These are phyloP conservation scores for Aspergillus hiratsukae DNA, from an alignment of 2,329 filamentous ascomycete species.

Conservation along the genomic window DNA sequence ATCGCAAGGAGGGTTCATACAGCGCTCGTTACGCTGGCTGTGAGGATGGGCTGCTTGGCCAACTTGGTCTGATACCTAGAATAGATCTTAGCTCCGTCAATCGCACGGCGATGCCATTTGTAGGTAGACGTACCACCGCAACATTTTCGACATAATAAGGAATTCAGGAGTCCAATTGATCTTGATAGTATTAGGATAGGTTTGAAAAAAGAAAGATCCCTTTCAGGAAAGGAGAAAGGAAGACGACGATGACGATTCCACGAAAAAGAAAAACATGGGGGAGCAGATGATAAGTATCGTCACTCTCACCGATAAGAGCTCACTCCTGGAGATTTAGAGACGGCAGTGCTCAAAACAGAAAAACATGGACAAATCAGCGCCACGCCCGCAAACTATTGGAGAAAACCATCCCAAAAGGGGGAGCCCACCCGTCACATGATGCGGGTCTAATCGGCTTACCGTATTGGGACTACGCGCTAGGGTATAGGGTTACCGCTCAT, in stretches of 20 bases:
- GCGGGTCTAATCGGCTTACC: constrained; percentile 8
- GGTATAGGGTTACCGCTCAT: constrained; percentile 25
- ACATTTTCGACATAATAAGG: constrained; percentile 21
- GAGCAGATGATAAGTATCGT: not conserved
- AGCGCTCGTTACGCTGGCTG: constrained; percentile 83
- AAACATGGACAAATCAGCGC: constrained; percentile 12
- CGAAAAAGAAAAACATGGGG: not conserved
- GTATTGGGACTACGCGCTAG: constrained; percentile 17
- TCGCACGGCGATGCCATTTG: not conserved
- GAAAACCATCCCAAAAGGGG: constrained; percentile 10
- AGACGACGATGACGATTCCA: not conserved
- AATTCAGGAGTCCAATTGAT: not conserved
- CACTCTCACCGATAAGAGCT: constrained; percentile 15
- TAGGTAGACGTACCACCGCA: constrained; percentile 30
- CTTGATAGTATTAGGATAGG: not conserved
- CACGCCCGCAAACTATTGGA: constrained; percentile 13
- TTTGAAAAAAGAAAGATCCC: not conserved
- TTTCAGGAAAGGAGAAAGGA: not conserved
- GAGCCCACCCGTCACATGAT: constrained; percentile 15
- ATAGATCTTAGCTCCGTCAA: constrained; percentile 14
- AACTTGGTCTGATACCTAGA: constrained; percentile 80
- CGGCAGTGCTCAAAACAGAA: constrained; percentile 9
- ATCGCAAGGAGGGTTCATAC: constrained; percentile 32
- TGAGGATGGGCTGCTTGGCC: constrained; percentile 76
- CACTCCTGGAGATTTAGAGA: not conserved